Evolutionary conservation across 345 rosid species (phyloP), one percentile per base, ranked within the genome.

Genomic region (Hypericum perforatum): DNA sequence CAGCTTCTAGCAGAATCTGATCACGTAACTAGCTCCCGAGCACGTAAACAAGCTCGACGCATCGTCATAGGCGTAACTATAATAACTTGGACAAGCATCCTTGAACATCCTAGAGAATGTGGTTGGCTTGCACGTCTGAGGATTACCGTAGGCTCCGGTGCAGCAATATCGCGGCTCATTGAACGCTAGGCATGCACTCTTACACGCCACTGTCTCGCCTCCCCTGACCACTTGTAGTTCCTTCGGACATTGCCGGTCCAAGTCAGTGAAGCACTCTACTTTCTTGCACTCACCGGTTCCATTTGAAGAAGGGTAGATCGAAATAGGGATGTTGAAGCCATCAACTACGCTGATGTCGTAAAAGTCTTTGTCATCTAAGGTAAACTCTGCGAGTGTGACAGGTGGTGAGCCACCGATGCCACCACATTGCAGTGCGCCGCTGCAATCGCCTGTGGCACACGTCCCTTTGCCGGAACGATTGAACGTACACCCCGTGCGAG

Each of bases 401-500:
- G 32, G 32, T 22, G 32, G 32, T 4, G 4, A 1, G 4, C 32
- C 32, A 22, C 32, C 32, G 32, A 4, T 22, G 32, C 32, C 32
- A 22, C 32, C 32, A 22, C 32, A 22, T 22, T 22, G 32, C 32
- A 22, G 32, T 4, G 4, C 4, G 32, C 32, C 32, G 32, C 32
- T 22, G 32, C 32, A 22, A 22, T 22, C 32, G 4, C 32, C 32
- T 1, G 32, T 22, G 32, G 32, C 32, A 4, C 32, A 22, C 4
- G 32, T 22, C 32, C 32, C 32, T 22, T 22, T 22, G 15, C 78
- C 78, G 0, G 69, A 60, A 43, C 42, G 16, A 2, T 63, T 75
- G 51, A 73, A 73, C 9, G 64, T 40, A 53, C 79, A 79, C 6
- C 67, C 66, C 3, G 67, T 72, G 0, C 82, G 76, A 1, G 58